phyloP scores from a whole-genome alignment of 305 asterid species.

The Fraxinus velutina region DNA sequence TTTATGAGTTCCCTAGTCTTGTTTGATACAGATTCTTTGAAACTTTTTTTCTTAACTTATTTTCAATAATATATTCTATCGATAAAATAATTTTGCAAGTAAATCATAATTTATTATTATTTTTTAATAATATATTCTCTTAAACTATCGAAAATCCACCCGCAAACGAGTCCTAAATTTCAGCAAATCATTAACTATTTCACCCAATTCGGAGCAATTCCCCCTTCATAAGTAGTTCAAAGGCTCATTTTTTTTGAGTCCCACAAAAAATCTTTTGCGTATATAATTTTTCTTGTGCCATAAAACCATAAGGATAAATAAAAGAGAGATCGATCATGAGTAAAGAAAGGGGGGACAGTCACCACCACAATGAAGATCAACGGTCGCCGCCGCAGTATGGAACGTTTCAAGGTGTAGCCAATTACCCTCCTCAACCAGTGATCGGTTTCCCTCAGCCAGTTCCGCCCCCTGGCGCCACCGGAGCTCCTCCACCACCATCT shows the following conservation, averaged over 20 bases:
- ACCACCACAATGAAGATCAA: conserved; percentile 23
- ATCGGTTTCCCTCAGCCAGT: conserved; percentile 80
- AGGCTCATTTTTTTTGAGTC: neutral
- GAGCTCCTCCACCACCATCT: conserved; percentile 35
- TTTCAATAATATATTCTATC: no score
- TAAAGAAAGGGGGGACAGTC: conserved; percentile 42
- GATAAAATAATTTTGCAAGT: no score
- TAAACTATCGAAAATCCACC: no score
- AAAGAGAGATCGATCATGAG: conserved; percentile 38
- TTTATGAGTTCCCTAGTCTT: neutral
- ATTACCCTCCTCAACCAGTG: conserved; percentile 63
- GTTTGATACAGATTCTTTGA: no score
- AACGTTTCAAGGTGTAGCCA: conserved; percentile 75
- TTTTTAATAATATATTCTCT: no score
- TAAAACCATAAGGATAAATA: neutral
- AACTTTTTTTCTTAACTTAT: no score
- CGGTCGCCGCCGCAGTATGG: conserved; percentile 49
- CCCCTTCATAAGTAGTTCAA: neutral
- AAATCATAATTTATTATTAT: no score
- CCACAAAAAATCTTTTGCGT: neutral
- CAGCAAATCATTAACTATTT: no score
- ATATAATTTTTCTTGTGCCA: neutral
- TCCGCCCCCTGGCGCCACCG: conserved; percentile 72
- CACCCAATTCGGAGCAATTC: no score
- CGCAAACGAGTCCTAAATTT: no score